A percentile compares a stretch with the other conserved stretches of the same genome.
phyloP scores from a whole-genome alignment of 2,329 filamentous ascomycete species.

The Arthroderma sp. region DNA sequence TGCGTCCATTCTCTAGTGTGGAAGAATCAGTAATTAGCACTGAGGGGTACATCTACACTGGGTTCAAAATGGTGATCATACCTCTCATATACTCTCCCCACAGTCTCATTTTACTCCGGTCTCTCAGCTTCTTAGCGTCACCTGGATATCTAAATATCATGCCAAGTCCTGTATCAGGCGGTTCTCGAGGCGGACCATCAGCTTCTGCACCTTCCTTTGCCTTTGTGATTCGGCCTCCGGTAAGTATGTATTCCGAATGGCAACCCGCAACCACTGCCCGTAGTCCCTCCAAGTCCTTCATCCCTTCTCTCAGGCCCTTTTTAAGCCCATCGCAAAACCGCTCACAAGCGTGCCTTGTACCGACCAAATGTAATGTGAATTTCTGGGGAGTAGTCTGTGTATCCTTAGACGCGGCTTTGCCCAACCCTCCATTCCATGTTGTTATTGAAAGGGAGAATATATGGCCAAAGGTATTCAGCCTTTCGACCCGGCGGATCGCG shows the following conservation, averaged over 20 bases:
- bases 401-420: conserved; percentile 35
- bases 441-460: conserved; percentile 87
- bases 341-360: conserved; percentile 78
- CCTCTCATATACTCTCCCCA: conserved; percentile 88
- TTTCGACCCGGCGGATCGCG: conserved; percentile 80
- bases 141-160: conserved; percentile 91
- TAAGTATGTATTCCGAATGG: conserved; percentile 75
- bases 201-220: conserved; percentile 40
- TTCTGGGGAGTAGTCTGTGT: conserved; percentile 55
- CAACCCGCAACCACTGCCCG: conserved; percentile 68
- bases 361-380: conserved; percentile 81
- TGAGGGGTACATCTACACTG: background rate
- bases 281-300: conserved; percentile 76
- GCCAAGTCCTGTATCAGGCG: conserved; percentile 86
- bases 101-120: conserved; percentile 90
- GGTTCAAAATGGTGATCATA: conserved; percentile 10
- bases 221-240: conserved; percentile 26
- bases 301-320: conserved; percentile 70
- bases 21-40: conserved; percentile 6
- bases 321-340: conserved; percentile 94
- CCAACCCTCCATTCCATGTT: conserved; percentile 68
- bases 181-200: conserved; percentile 32
- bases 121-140: conserved; percentile 82
- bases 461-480: conserved; percentile 83
- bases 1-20: conserved; percentile 69